These are phyloP conservation scores for Plasmodium gonderi DNA, from an alignment of 169 alveolate genomes.

Conservation along the genomic window DNA sequence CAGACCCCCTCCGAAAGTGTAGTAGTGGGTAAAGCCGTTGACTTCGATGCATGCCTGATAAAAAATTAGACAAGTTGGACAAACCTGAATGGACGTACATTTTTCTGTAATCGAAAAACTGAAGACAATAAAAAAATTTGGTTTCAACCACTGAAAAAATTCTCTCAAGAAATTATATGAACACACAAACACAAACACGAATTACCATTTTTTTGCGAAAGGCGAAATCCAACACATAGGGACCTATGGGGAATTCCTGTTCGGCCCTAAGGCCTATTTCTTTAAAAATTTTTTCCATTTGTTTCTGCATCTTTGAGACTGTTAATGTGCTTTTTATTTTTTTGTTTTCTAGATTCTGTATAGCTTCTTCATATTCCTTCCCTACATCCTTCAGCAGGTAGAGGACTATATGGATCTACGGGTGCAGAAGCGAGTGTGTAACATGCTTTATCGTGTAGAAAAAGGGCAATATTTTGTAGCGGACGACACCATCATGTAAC, in stretches of 20 bases:
- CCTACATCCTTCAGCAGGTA: conserved; percentile 21
- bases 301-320: conserved; percentile 62
- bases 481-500: too few species aligned
- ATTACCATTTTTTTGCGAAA: conserved; percentile 36
- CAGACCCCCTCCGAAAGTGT: conserved; percentile 37
- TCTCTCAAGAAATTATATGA: neutral
- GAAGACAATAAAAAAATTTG: too few species aligned
- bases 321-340: conserved; percentile 59
- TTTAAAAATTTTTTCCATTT: conserved; percentile 29
- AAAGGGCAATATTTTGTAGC: too few species aligned
- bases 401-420: conserved; percentile 43
- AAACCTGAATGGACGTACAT: neutral
- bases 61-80: neutral
- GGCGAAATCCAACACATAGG: conserved; percentile 54
- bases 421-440: neutral
- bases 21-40: conserved; percentile 70
- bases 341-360: conserved; percentile 21
- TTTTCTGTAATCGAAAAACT: too few species aligned
- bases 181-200: neutral
- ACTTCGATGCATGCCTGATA: conserved; percentile 53
- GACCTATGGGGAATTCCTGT: conserved; percentile 44
- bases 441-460: too few species aligned
- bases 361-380: conserved; percentile 31
- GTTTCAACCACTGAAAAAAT: too few species aligned
- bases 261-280: conserved; percentile 47